Evolutionary conservation across 305 asterid genomes (phyloP).

Genomic region (Fraxinus sp.): DNA sequence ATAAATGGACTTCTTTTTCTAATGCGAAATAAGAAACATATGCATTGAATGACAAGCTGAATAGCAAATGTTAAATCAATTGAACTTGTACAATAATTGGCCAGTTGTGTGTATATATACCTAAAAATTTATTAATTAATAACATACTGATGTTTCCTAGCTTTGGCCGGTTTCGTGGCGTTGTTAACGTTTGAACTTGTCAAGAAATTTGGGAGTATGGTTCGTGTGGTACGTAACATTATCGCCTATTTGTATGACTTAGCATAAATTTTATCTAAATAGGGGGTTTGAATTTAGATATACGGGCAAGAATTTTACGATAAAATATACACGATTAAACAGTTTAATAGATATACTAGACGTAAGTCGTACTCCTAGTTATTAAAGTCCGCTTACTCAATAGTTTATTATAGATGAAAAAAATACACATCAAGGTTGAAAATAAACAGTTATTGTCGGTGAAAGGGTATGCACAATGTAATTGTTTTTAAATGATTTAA

Average conservation of each 20-base stretch:
- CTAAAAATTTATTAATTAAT: not conserved
- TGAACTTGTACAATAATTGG: constrained; percentile 4
- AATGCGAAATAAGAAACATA: not conserved
- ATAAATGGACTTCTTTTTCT: constrained; percentile 16
- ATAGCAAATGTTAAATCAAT: constrained; percentile 21
- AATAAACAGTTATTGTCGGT: not conserved
- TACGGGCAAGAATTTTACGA: not conserved
- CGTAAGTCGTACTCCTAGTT: not conserved
- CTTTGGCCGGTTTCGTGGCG: constrained; percentile 36
- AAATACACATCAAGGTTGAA: not conserved
- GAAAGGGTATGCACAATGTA: not conserved
- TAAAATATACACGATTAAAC: not conserved
- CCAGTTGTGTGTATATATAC: constrained; percentile 22
- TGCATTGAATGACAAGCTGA: constrained; percentile 12
- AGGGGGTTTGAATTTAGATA: not conserved
- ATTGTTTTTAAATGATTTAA: no score
- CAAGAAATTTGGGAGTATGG: constrained; percentile 34
- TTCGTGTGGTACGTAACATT: not conserved
- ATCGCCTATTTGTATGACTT: not conserved
- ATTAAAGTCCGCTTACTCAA: no score
- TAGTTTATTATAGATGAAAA: no score
- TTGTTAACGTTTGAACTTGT: constrained; percentile 41
- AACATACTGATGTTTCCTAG: not conserved
- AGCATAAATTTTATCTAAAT: not conserved
- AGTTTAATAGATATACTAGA: not conserved